A percentile compares a stretch with the other conserved stretches of the same genome.
These are phyloP conservation scores for Dovyalis caffra DNA, from an alignment of 345 rosid species.

Conservation along the genomic window DNA sequence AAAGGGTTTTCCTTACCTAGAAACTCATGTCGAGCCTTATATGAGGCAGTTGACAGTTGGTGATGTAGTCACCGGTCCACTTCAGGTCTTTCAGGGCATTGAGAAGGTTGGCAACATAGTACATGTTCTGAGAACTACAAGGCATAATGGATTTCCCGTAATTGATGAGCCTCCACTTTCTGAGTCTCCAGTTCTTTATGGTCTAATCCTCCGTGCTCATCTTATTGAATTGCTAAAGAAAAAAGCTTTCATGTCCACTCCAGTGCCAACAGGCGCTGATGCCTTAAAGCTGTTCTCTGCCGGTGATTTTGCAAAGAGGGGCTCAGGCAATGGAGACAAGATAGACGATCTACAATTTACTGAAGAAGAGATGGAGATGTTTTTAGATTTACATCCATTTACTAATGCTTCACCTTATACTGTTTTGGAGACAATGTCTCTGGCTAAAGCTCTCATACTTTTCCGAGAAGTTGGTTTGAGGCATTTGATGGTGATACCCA, in stretches of 20 bases:
- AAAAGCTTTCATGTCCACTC: constrained; percentile 54
- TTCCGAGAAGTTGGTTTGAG: constrained; percentile 86
- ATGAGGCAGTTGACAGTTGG: constrained; percentile 85
- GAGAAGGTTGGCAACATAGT: constrained; percentile 77
- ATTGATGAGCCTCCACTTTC: constrained; percentile 59
- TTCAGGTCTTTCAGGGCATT: constrained; percentile 60
- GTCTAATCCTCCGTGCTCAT: constrained; percentile 81
- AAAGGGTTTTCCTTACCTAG: constrained; percentile 86
- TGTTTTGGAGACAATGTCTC: constrained; percentile 93
- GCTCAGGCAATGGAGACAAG: constrained; percentile 53
- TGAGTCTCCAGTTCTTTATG: constrained; percentile 51
- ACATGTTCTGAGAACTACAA: constrained; percentile 66
- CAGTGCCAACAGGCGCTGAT: constrained; percentile 34
- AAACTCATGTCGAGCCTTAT: constrained; percentile 79
- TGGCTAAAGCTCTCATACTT: constrained; percentile 79
- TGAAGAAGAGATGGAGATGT: constrained; percentile 88
- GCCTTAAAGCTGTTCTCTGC: constrained; percentile 49
- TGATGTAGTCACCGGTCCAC: constrained; percentile 84
- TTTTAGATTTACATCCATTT: constrained; percentile 78
- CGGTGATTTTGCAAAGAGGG: constrained; percentile 72
- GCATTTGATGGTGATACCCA: constrained; percentile 84
- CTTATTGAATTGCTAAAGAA: constrained; percentile 69
- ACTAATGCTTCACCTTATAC: constrained; percentile 89
- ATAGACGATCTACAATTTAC: constrained; percentile 70
- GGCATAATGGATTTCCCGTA: constrained; percentile 84